Evolutionary conservation across 495 filamentous ascomycete species (phyloP).

Genomic region (Alectoria sarmentosa): DNA sequence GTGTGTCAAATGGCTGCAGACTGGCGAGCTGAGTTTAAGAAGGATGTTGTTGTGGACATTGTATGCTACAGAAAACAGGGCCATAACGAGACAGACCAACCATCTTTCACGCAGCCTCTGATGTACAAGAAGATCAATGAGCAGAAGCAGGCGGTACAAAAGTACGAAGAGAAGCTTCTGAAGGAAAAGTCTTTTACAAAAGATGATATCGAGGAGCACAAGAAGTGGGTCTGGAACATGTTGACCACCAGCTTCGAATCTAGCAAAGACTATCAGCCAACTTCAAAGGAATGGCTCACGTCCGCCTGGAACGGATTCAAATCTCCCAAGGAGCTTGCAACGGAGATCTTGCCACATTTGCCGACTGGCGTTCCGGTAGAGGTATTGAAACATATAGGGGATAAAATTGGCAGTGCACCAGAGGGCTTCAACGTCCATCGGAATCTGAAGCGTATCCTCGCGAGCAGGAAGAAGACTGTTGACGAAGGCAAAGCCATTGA

Average conservation of each 20-base stretch:
- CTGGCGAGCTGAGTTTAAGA: conserved; percentile 96
- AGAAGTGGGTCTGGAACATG: conserved; percentile 99
- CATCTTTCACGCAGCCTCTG: conserved; percentile 96
- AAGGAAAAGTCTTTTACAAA: conserved; percentile 90
- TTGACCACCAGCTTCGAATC: conserved; percentile 92
- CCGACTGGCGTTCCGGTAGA: conserved; percentile 70
- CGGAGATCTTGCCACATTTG: conserved; percentile 87
- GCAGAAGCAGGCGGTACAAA: conserved; percentile 73
- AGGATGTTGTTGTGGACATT: conserved; percentile 94
- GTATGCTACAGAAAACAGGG: conserved; percentile 99
- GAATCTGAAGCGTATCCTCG: conserved; percentile 95
- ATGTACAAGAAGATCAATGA: conserved; percentile 97
- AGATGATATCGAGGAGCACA: conserved; percentile 97
- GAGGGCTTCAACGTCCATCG: conserved; percentile 83
- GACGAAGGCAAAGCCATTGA: conserved; percentile 91
- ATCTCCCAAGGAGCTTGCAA: conserved; percentile 93
- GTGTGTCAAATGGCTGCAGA: conserved; percentile 95
- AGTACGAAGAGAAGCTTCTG: conserved; percentile 82
- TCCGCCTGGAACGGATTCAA: conserved; percentile 99
- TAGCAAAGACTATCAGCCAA: conserved; percentile 95
- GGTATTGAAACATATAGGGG: conserved; percentile 69
- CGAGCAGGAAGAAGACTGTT: conserved; percentile 84
- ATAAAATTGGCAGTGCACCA: conserved; percentile 64
- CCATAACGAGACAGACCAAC: conserved; percentile 99
- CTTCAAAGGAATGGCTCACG: conserved; percentile 94